Evolutionary conservation across 1,284 basidiomycete genomes (phyloP).

Genomic region (Leccinum huronense): DNA sequence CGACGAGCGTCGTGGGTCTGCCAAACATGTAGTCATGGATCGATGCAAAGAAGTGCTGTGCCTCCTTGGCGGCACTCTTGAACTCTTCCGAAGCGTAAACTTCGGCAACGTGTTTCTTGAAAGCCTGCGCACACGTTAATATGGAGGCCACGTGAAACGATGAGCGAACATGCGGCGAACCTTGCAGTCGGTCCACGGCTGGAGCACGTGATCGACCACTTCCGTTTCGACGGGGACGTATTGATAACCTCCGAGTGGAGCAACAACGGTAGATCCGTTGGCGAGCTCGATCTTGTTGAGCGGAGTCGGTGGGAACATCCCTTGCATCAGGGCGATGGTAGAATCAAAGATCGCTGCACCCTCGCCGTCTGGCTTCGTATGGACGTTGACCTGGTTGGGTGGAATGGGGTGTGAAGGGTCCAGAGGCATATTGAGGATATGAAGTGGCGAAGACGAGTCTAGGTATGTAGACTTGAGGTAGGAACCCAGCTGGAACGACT

Average conservation of each 20-base stretch:
- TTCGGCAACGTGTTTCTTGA: conserved; percentile 60
- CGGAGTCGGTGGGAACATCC: conserved; percentile 71
- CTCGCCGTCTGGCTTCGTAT: conserved; percentile 80
- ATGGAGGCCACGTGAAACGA: conserved; percentile 17
- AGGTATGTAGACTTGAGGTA: conserved; percentile 71
- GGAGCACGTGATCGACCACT: conserved; percentile 74
- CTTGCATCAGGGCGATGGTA: conserved; percentile 72
- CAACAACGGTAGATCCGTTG: conserved; percentile 71
- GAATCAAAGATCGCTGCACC: conserved; percentile 84
- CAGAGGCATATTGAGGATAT: conserved; percentile 61
- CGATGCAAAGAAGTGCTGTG: conserved; percentile 61
- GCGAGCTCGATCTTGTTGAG: conserved; percentile 70
- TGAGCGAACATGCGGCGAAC: conserved; percentile 39
- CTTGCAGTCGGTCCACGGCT: conserved; percentile 84
- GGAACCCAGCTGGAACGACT: conserved; percentile 71
- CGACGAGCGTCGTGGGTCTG: conserved; percentile 59
- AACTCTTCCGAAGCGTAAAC: conserved; percentile 63
- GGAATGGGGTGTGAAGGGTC: conserved; percentile 37
- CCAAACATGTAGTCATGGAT: conserved; percentile 70
- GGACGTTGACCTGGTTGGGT: conserved; percentile 66
- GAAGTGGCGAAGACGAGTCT: conserved; percentile 57
- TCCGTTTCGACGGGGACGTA: conserved; percentile 82
- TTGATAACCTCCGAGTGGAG: conserved; percentile 81
- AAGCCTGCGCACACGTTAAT: conserved; percentile 42
- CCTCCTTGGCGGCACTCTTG: conserved; percentile 53